phyloP scores from a whole-genome alignment of 139 green algal genomes.

The Cymbomonas tetramitiformis region DNA sequence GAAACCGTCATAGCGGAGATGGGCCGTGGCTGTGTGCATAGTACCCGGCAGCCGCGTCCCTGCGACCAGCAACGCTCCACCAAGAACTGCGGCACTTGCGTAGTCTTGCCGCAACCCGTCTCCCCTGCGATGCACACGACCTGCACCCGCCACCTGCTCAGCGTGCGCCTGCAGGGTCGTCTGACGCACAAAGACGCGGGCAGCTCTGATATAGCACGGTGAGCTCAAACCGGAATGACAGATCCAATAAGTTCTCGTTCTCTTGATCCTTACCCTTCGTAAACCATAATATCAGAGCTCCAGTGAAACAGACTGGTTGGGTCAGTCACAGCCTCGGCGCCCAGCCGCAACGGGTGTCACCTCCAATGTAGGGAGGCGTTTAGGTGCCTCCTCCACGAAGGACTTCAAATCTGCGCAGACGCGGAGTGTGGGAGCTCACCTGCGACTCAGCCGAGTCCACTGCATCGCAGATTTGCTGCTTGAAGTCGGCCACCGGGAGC shows the following conservation, averaged over 20 bases:
- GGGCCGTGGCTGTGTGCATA: slow-evolving; percentile 36
- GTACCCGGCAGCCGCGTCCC: slow-evolving; percentile 17
- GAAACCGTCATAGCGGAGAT: slow-evolving; percentile 37
- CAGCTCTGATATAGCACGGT: too few species aligned
- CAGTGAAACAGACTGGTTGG: neutral
- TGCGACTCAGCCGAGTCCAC: too few species aligned
- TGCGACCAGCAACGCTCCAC: slow-evolving; percentile 39
- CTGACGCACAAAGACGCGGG: too few species aligned
- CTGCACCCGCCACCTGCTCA: slow-evolving; percentile 15
- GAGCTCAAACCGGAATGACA: neutral
- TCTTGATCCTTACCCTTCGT: neutral
- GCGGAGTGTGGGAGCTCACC: too few species aligned
- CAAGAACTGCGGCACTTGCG: slow-evolving; percentile 62
- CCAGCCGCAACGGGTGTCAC: too few species aligned
- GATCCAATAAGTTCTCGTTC: neutral
- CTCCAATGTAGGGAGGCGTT: too few species aligned
- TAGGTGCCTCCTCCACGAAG: too few species aligned
- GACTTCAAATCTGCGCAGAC: too few species aligned
- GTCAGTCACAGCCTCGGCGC: too few species aligned
- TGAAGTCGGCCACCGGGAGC: slow-evolving; percentile 24
- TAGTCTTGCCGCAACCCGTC: slow-evolving; percentile 73
- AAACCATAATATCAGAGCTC: neutral
- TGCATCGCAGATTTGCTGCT: slow-evolving; percentile 19
- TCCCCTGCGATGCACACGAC: slow-evolving; percentile 63
- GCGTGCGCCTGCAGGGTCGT: neutral